Base-by-base conservation (phyloP, 176 grass and related monocot species). In the Hordeum marinum region DNA sequence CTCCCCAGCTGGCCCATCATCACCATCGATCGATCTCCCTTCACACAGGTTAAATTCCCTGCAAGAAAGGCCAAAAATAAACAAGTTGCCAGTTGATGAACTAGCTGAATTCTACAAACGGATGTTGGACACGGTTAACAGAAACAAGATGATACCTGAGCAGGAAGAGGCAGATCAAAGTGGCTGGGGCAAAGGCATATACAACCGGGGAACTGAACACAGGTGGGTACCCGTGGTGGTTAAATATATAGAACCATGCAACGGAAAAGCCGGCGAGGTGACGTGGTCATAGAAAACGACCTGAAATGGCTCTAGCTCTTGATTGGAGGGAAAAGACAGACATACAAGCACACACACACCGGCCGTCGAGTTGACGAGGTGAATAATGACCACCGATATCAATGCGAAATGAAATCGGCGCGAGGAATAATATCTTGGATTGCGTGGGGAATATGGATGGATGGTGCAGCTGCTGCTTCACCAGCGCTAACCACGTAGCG, bases 1-100 rank as follows among this genome's bases (percentile, higher is more conserved):
- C 86, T 90, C 66, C 82, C 93, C 3, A 98, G 62, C 79, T 93
- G 89, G 76, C 86, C 86, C 48, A 88, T 90, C 94, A 91, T 72
- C 82, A 94, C 86, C 87, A 90, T 89, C 79, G 52, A 55, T 8
- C 0, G 17, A 55, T 72, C 39, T 8, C 24, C 59, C 40, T 14
- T 54, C 57, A 3, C 67, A 41, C 1, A 70, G 21, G 0, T 54
- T 0, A 3, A 2, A 45, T 21, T 43, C 23, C 45, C 73, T 85
- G 0, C 54, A 43, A 35, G 15, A 68, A 77, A 55, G 0, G 0
- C 70, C 0, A 3, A 46, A 70, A 13, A 24, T 70, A 18, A 46
- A 9, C 62, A 80, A 8, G 4, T 8, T 26, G 23, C 12, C 3
- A n/a, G 42, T 29, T 26, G 15, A 7, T 64, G 59, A 62, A 36